A percentile compares a stretch with the other conserved stretches of the same genome.
Evolutionary conservation across 331 rosid genomes (phyloP).

Genomic region (Quercus tomentella): DNA sequence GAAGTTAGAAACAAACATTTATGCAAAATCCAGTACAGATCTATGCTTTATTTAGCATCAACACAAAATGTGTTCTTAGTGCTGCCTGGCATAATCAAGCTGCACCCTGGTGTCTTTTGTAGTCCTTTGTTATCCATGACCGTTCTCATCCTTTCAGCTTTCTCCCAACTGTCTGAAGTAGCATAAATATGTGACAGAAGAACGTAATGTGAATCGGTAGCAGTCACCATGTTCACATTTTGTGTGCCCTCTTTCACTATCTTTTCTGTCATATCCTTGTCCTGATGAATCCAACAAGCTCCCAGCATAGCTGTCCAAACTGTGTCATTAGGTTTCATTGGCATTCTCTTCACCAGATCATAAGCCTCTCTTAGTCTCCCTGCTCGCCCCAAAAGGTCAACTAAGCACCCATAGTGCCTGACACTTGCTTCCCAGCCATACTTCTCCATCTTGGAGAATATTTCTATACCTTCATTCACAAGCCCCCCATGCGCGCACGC

Average conservation of each 20-base stretch:
- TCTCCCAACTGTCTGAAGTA: slow-evolving; percentile 65
- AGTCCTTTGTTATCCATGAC: slow-evolving; percentile 28
- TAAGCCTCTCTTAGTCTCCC: slow-evolving; percentile 62
- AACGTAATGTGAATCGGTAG: slow-evolving; percentile 31
- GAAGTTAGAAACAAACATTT: not conserved
- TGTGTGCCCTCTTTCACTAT: slow-evolving; percentile 26
- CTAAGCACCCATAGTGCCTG: slow-evolving; percentile 66
- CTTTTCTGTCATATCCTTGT: slow-evolving; percentile 47
- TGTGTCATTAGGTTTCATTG: slow-evolving; percentile 49
- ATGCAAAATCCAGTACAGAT: not conserved
- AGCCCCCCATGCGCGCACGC: slow-evolving; percentile 68
- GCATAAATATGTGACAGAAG: slow-evolving; percentile 69
- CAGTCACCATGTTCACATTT: slow-evolving; percentile 11
- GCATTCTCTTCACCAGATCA: slow-evolving; percentile 46
- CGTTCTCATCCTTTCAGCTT: slow-evolving; percentile 47
- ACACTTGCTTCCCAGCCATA: slow-evolving; percentile 35
- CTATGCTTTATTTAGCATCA: not conserved
- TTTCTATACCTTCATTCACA: slow-evolving; percentile 44
- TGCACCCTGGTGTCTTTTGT: slow-evolving; percentile 45
- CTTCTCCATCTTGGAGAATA: slow-evolving; percentile 50
- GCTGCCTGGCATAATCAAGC: slow-evolving; percentile 27
- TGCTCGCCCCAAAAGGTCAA: slow-evolving; percentile 66
- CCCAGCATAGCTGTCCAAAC: slow-evolving; percentile 71
- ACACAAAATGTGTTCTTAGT: not conserved
- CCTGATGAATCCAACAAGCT: slow-evolving; percentile 61